Base-by-base conservation (phyloP, 2,329 filamentous ascomycete genomes). In the Colletotrichum australisinense region DNA sequence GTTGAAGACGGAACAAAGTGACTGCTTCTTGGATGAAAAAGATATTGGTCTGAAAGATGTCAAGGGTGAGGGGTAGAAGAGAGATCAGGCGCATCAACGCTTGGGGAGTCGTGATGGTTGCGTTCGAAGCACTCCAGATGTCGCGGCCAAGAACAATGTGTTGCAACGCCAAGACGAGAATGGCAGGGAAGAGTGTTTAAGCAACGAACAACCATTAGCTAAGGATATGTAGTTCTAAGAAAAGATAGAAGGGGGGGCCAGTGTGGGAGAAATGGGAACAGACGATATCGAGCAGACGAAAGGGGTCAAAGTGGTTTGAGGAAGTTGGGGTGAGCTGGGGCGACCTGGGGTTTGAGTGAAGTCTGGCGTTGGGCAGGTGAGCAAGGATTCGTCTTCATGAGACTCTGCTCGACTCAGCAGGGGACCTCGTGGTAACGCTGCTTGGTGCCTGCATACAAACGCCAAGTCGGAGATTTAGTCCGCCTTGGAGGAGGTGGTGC, bases 41-140 rank as follows among this genome's bases (percentile, higher is more conserved):
- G 8, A 72, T 59, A 35, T 58, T 38, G 32, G 53, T 56, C 60
- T 26, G 46, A 60, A 69, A 46, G 30, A 8, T 14, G 8, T 42
- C 30, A 42, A 60, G 68, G 63, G 63, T 60, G 56, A 53, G 63
- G 53, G 68, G 28, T 63, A 56, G 22, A 63, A n/a, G 11, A 28
- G 66, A 70, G n/a, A 70, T 57, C 32, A 73, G 70, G 66, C 55
- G 46, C 55, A 60, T 26, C 59, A 49, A 35, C 53, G 46, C 19
- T 46, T 63, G 30, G 67, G 32, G 60, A 69, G 42, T 55, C n/a
- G 32, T 55, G 46, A 70, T 69, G 70, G 60, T 60, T 70, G 67
- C 67, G 60, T 70, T 65, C 59, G 70, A 60, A 59, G 60, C 66
- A 70, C 28, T 35, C 53, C 28, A 73, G 67, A 73, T 59, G 70